Base-by-base conservation (phyloP, 257 asterid genomes). In the Leonotis leonurus region DNA sequence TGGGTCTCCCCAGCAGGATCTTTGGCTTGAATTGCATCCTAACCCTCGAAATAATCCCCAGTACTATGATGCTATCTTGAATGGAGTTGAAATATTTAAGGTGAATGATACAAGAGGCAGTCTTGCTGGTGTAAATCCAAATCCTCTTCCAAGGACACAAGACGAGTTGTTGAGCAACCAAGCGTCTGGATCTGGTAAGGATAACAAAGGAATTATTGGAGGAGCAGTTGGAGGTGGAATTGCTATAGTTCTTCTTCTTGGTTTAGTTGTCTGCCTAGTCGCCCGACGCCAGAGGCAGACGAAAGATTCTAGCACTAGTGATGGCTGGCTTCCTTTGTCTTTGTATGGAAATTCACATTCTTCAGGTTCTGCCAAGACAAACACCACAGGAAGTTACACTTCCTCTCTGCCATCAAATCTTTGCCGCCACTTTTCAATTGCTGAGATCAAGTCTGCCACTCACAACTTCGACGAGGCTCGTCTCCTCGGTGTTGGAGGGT, bases 311-410 rank as follows among this genome's bases (percentile, higher is more conserved):
- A 81, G 69, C 72, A 72, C 84, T 3, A 81, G 88, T 35, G 95
- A 86, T 53, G 97, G 94, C 44, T 86, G 97, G 95, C 95, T 89
- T 44, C 95, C 97, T 51, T 73, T 89, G 58, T 84, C 97, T 22
- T 75, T 89, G 49, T 89, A 89, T 37, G 95, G 95, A 57, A 89
- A 89, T 66, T 89, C 97, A 12, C 95, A 84, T 64, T 64, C 95
- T 56, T 73, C 95, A 0, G 83, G 85, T 55, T 86, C 94, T 39
- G 79, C 78, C 9, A 86, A 86, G 82, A 89, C 94, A 9, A 85
- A 75, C 84, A 84, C 94, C 56, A 89, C 91, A 0, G 94, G 95
- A 40, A 86, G 97, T 62, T 77, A 86, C 10, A 78, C 88, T 43
- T 86, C 97, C 64, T 86, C 97, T 65, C 94, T 89, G 36, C 95